A percentile compares a stretch with the other conserved stretches of the same genome.
Conservation (phyloP, 768 basidiomycete species). For the Amanita molliuscula region DNA sequence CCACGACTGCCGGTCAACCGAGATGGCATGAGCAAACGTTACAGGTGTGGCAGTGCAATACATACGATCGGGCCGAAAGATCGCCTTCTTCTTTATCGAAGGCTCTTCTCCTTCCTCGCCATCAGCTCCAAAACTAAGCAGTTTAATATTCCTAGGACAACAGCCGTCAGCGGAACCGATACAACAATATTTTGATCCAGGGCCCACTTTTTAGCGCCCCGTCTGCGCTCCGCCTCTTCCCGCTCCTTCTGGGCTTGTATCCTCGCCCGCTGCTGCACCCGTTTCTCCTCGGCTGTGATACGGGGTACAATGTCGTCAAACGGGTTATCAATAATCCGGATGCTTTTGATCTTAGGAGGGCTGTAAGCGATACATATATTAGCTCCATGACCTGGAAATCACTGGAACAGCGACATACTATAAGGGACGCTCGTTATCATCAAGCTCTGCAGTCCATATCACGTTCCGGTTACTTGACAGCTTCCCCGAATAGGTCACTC, state of each 20-base stretch:
- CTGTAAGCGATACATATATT: constrained; percentile 25
- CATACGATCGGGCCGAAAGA: constrained; percentile 79
- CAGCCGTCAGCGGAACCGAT: not conserved
- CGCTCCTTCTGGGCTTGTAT: constrained; percentile 67
- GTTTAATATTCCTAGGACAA: constrained; percentile 63
- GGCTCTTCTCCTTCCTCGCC: constrained; percentile 51
- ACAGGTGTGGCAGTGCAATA: constrained; percentile 8
- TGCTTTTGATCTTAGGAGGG: constrained; percentile 82
- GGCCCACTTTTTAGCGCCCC: constrained; percentile 81
- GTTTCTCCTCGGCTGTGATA: constrained; percentile 89
- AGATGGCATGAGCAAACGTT: not conserved
- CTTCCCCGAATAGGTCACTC: constrained; percentile 14
- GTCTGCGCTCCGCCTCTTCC: constrained; percentile 63
- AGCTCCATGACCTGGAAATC: not conserved
- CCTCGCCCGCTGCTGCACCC: constrained; percentile 72
- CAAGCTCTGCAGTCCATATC: constrained; percentile 42
- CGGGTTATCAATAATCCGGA: constrained; percentile 86
- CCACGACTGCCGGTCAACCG: constrained; percentile 22
- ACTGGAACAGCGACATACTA: constrained; percentile 43
- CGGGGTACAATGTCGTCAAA: constrained; percentile 93
- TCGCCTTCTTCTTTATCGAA: constrained; percentile 66
- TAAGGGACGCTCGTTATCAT: constrained; percentile 61
- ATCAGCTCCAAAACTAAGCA: constrained; percentile 81
- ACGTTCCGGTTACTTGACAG: not conserved
- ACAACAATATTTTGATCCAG: not conserved